Evolutionary conservation across 768 basidiomycete genomes (phyloP), one percentile per base, ranked within the genome.

Genomic region (Xerocomus spinulosus): DNA sequence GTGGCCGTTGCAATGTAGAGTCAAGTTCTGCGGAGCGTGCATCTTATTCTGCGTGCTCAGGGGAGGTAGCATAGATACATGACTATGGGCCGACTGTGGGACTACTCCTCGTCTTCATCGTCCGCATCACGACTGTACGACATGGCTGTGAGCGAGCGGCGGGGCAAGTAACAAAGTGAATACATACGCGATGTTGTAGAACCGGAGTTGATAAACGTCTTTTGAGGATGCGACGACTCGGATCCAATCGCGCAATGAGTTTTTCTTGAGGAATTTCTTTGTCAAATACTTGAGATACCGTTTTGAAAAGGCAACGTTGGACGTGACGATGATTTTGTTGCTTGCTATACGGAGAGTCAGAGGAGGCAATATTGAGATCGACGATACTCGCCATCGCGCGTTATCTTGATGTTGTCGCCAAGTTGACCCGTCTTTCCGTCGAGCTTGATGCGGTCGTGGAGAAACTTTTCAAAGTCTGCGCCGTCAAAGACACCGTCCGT

Each of bases 191-290:
- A 92, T 87, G 68, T 92, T 92, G 77, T 89, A 94, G 87, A 94
- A 95, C 58, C 86, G 81, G 56, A 99, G 84, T 63, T 93, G 84
- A 74, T 97, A 99, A 60, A 78, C 81, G 68, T 96, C 91, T 76
- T 97, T 96, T 45, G 83, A 79, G 25, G 92, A 85, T 34, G 96
- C 92, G 57, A 98, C 92, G 57, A 99, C 95, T 47, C 92, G 93
- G 68, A 97, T 92, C 89, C 92, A 97, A 74, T 97, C 94, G 57
- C 93, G 85, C 60, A 96, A 79, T 37, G 78, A 73, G 75, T 94
- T 93, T 82, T 96, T 96, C 82, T 98, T 98, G 73, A 98, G 79
- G 80, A 92, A 94, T 77, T 95, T 95, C 81, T 98, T 98, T 54
- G 95, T 97, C 52, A 98, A 78, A 74, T 98, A 99, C 73, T 98